These are phyloP conservation scores for Malassezia furfur DNA, from an alignment of 1,284 basidiomycete genomes.

Conservation along the genomic window DNA sequence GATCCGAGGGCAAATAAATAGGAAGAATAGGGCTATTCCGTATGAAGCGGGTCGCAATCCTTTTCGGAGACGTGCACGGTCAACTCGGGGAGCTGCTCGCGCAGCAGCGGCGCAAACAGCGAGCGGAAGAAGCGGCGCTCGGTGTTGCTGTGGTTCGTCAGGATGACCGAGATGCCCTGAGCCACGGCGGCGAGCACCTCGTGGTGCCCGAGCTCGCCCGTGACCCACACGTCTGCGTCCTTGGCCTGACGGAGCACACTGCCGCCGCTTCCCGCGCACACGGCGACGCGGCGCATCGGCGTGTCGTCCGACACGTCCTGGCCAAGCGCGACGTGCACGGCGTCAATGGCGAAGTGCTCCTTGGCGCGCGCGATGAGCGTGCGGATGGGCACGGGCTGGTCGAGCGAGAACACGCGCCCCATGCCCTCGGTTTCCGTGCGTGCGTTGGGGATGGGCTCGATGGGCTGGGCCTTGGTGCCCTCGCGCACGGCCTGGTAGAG, in stretches of 20 bases:
- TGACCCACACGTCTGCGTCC: conserved; percentile 37
- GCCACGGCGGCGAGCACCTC: conserved; percentile 41
- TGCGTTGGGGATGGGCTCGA: conserved; percentile 14
- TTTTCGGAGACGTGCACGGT: conserved; percentile 9
- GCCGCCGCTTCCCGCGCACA: conserved; percentile 42
- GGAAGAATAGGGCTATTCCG: not conserved
- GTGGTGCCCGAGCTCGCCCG: conserved; percentile 43
- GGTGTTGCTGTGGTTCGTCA: conserved; percentile 42
- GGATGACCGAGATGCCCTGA: conserved; percentile 35
- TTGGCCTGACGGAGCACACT: conserved; percentile 25
- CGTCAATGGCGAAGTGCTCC: conserved; percentile 1
- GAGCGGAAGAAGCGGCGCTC: conserved; percentile 25
- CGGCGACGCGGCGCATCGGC: conserved; percentile 27
- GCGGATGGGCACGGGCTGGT: not conserved
- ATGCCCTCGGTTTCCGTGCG: conserved; percentile 6
- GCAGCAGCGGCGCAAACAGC: conserved; percentile 7
- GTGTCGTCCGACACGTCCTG: conserved; percentile 17
- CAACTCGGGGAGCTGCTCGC: not conserved
- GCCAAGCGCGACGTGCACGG: conserved; percentile 17
- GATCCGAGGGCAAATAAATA: not conserved
- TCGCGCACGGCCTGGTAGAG: not conserved
- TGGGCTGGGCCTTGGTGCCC: not conserved
- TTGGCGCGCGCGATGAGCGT: conserved; percentile 3
- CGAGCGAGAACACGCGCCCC: conserved; percentile 1
- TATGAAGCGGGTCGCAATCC: conserved; percentile 11